Conservation (phyloP, 371 early-diverging fungal genomes). For the Conidiobolus incongruus region DNA sequence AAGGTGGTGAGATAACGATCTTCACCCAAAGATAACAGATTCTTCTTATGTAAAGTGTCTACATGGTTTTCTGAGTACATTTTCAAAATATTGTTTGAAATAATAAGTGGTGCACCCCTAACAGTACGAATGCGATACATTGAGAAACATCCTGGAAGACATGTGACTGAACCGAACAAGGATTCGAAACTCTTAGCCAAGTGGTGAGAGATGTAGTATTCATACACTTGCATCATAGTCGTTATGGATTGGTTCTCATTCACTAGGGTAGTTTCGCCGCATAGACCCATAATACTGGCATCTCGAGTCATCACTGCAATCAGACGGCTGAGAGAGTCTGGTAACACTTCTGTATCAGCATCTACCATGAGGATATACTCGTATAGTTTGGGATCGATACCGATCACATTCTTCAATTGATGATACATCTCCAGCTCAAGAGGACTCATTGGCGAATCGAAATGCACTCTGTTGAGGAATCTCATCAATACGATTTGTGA, state of each 20-base stretch:
- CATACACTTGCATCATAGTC: slow-evolving; percentile 97
- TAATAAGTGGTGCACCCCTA: slow-evolving; percentile 69
- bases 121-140: slow-evolving; percentile 75
- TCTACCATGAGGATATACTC: slow-evolving; percentile 90
- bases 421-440: too few species aligned
- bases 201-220: slow-evolving; percentile 98
- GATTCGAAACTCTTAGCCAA: slow-evolving; percentile 96
- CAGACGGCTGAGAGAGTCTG: slow-evolving; percentile 66
- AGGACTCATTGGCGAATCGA: too few species aligned
- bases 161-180: too few species aligned
- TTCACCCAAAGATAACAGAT: slow-evolving; percentile 54
- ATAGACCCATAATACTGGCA: slow-evolving; percentile 71
- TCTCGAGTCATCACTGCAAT: slow-evolving; percentile 76
- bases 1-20: slow-evolving; percentile 90
- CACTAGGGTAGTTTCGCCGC: slow-evolving; percentile 78
- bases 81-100: slow-evolving; percentile 61
- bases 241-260: slow-evolving; percentile 79
- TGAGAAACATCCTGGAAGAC: slow-evolving; percentile 91
- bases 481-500: too few species aligned
- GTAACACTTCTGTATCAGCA: slow-evolving; percentile 78
- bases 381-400: too few species aligned
- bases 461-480: too few species aligned
- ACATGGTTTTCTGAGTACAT: slow-evolving; percentile 93
- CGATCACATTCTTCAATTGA: too few species aligned
- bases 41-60: slow-evolving; percentile 94